Evolutionary conservation across 495 filamentous ascomycete genomes (phyloP), one percentile per base, ranked within the genome.

Genomic region (Acidomyces sp.): DNA sequence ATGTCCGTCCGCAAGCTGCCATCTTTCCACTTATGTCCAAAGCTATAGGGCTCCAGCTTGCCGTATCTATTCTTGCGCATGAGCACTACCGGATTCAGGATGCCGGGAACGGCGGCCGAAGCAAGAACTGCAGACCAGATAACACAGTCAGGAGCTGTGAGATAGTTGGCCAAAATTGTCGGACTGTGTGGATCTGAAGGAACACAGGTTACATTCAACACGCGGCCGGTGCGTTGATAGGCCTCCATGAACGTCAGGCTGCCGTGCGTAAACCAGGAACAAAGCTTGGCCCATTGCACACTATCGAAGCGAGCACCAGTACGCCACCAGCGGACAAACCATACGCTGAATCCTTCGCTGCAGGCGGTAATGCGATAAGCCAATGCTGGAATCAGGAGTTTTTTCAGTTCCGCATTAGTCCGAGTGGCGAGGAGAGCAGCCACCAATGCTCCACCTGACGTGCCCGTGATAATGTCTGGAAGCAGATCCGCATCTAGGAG

Each of bases 11-110:
- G 77, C 26, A 97, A 62, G 43, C 75, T 82, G 37, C 92, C 90
- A 55, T 97, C 90, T 60, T 96, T 96, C 92, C 92, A 97, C 62
- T 93, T 95, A 61, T 93, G 83, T 0, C 86, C 88, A 54, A 95
- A 94, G 2, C 78, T 84, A 56, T 93, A 96, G 0, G 88, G 88
- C 0, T 67, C 69, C 1, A 96, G 69, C 1, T 65, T 75, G 1
- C 86, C 86, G 39, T 80, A 68, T 18, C 67, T 66, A 50, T 68
- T 82, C 61, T 96, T 97, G 69, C 79, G 88, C 90, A 97, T 95
- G 27, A 97, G 63, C 2, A 96, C 87, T 1, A 97, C 87, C 0
- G 92, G 92, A 53, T 93, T 93, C 35, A 94, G 65, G 44, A 97
- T 96, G 0, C 92, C 90, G 0, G 90, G 90, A 4, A 97, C 90